Evolutionary conservation across 2,329 filamentous ascomycete genomes (phyloP).

Genomic region (Curvularia spicifera): DNA sequence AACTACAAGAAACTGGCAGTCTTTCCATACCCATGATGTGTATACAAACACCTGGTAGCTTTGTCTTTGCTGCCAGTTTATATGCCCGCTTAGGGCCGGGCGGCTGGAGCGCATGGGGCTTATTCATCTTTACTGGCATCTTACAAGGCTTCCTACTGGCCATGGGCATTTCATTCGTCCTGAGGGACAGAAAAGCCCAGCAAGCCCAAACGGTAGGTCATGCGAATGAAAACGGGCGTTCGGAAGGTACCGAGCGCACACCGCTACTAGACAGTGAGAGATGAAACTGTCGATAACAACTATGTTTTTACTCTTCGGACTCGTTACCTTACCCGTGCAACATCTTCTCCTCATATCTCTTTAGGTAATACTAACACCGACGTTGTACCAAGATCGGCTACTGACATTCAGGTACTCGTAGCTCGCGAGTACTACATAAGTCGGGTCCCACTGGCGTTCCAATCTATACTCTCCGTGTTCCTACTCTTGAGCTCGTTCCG

Average conservation of each 20-base stretch:
- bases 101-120: constrained; percentile 95
- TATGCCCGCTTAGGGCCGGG: constrained; percentile 77
- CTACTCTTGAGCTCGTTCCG: not conserved
- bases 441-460: not conserved
- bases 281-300: not conserved
- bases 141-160: constrained; percentile 81
- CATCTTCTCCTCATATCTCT: no score
- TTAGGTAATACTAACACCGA: not conserved
- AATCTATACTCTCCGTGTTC: not conserved
- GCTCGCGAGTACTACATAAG: constrained; percentile 4
- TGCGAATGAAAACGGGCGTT: not conserved
- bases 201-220: constrained; percentile 7
- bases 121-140: constrained; percentile 83
- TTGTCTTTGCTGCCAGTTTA: constrained; percentile 86
- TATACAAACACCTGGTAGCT: constrained; percentile 92
- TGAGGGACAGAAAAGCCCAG: constrained; percentile 51
- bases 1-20: constrained; percentile 83
- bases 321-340: not conserved
- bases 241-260: constrained; percentile 7
- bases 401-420: constrained; percentile 15
- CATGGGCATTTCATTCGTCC: constrained; percentile 81
- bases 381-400: not conserved
- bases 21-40: constrained; percentile 98
- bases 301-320: not conserved
- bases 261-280: constrained; percentile 10